Percentiles rank a stretch among this genome's conserved stretches.
phyloP scores from a whole-genome alignment of 2,329 filamentous ascomycete species.

The Hymenoscyphus fructigenus region DNA sequence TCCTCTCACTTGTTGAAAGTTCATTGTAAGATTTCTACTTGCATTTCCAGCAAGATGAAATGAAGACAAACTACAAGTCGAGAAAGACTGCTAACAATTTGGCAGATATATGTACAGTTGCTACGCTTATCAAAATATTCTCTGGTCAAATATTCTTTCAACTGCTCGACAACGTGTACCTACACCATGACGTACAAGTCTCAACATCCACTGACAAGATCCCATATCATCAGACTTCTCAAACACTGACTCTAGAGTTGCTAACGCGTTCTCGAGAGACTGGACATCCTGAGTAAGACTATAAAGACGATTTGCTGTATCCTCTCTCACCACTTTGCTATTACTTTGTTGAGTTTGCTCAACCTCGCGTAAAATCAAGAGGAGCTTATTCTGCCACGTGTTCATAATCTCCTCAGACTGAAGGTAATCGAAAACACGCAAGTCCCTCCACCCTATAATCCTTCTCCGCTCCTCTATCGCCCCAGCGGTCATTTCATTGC shows the following conservation, averaged over 20 bases:
- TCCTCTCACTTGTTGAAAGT: no score
- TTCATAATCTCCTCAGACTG: background rate
- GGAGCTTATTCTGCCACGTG: background rate
- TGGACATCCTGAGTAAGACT: background rate
- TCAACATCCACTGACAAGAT: background rate
- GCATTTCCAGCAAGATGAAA: no score
- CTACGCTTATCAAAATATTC: no score
- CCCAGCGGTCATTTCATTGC: background rate
- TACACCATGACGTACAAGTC: background rate
- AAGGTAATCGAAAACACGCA: background rate
- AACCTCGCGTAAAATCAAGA: background rate
- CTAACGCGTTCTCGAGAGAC: background rate
- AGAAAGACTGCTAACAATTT: no score
- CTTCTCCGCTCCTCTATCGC: background rate
- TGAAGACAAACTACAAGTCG: no score
- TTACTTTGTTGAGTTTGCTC: background rate
- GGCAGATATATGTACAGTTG: no score
- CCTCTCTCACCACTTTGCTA: background rate
- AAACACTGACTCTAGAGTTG: background rate
- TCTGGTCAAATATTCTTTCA: background rate
- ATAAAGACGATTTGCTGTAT: background rate
- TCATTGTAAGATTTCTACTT: no score
- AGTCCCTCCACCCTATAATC: background rate
- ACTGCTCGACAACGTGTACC: background rate
- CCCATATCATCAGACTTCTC: background rate